Conservation (phyloP, 352 stramenopile genomes). For the Globisporangium megalacanthum region DNA sequence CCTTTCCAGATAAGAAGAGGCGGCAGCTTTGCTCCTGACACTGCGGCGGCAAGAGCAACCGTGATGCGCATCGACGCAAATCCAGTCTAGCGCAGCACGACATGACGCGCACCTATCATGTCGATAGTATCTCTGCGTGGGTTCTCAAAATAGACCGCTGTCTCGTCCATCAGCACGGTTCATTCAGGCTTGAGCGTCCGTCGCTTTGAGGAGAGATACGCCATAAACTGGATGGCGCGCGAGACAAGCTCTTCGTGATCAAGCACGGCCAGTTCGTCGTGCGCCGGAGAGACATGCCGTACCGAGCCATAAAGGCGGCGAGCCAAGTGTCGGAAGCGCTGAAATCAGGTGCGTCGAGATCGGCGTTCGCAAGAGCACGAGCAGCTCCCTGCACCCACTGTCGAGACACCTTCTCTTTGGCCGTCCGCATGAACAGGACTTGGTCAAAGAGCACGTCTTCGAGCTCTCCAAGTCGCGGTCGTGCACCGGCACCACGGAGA, state of each 20-base stretch:
- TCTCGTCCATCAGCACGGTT: constrained; percentile 25
- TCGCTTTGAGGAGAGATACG: constrained; percentile 4
- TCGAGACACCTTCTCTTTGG: constrained; percentile 10
- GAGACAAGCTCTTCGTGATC: constrained; percentile 10
- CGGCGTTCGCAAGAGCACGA: background rate
- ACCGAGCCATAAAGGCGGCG: constrained; percentile 21
- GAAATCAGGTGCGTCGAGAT: constrained; percentile 3
- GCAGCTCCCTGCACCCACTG: constrained; percentile 1
- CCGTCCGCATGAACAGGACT: constrained; percentile 3
- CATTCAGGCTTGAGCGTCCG: background rate
- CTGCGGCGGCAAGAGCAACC: constrained; percentile 10
- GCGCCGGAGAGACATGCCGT: constrained; percentile 17
- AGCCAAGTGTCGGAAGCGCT: constrained; percentile 19
- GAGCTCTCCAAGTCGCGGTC: constrained; percentile 2
- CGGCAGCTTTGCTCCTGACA: constrained; percentile 9
- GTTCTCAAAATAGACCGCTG: constrained; percentile 23
- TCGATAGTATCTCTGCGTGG: constrained; percentile 13
- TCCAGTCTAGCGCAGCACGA: constrained; percentile 18
- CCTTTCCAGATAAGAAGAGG: background rate
- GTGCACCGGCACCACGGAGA: too few relatives aligned
- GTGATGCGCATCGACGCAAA: constrained; percentile 23
- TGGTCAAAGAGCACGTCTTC: constrained; percentile 17
- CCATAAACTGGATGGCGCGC: constrained; percentile 11
- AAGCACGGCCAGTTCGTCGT: constrained; percentile 19
- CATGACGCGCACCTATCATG: constrained; percentile 13